phyloP scores from a whole-genome alignment of 1,139 yeast species.

The Candida frijolesensis region DNA sequence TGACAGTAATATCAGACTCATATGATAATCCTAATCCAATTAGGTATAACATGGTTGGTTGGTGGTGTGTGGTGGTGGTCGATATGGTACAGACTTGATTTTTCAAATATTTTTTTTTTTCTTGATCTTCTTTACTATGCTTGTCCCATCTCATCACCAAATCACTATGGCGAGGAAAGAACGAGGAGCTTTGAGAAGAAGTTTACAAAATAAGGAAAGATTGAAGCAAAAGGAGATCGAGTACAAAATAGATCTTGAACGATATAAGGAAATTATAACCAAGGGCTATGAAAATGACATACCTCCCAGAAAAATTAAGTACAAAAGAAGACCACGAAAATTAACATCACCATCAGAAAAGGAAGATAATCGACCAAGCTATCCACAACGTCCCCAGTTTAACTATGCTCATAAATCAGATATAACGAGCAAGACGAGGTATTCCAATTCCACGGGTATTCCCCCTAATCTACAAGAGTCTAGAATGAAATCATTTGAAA shows the following conservation, averaged over 20 bases:
- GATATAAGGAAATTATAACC: constrained; percentile 22
- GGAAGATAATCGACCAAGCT: constrained; percentile 7
- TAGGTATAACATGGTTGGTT: constrained; percentile 47
- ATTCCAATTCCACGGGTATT: not conserved
- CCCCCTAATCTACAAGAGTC: constrained; percentile 5
- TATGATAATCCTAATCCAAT: constrained; percentile 92
- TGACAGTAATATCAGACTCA: constrained; percentile 87
- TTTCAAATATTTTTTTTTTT: too few species aligned
- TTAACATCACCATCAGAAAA: constrained; percentile 4
- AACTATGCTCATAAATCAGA: not conserved
- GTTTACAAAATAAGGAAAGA: not conserved
- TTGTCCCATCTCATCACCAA: too few species aligned
- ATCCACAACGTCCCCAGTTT: constrained; percentile 5
- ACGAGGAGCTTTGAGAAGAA: constrained; percentile 43
- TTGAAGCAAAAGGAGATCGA: constrained; percentile 3
- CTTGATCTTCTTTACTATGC: too few species aligned
- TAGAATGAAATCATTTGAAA: constrained; percentile 11
- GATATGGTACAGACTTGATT: too few species aligned
- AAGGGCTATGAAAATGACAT: constrained; percentile 27
- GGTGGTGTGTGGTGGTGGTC: too few species aligned
- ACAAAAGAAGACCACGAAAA: not conserved
- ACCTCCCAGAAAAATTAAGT: constrained; percentile 24
- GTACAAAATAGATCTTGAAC: constrained; percentile 22
- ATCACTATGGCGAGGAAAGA: too few species aligned
- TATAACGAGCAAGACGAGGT: not conserved